phyloP scores from a whole-genome alignment of 768 basidiomycete genomes.

The Saitozyma sp. region DNA sequence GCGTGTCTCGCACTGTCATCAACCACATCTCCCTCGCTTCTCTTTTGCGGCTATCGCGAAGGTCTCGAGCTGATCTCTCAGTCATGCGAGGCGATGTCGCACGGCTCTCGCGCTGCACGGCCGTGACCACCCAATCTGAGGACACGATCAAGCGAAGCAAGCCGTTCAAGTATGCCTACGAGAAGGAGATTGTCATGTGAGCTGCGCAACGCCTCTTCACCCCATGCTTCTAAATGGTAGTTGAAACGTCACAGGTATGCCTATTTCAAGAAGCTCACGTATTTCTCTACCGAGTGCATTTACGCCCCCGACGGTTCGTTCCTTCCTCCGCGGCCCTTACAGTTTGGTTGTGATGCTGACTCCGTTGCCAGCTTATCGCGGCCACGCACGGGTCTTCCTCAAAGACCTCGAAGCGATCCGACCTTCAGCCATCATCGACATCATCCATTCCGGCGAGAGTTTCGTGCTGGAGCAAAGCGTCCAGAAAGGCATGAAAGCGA shows the following conservation, averaged over 20 bases:
- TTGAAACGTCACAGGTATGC: conserved; percentile 71
- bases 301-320: conserved; percentile 78
- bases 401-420: conserved; percentile 94
- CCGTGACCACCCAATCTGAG: conserved; percentile 92
- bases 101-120: conserved; percentile 85
- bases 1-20: conserved; percentile 41
- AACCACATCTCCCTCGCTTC: background rate
- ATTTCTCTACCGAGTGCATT: conserved; percentile 98
- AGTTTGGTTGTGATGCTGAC: background rate
- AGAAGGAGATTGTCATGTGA: conserved; percentile 99
- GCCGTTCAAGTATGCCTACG: conserved; percentile 99
- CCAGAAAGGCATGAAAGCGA: conserved; percentile 76
- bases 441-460: conserved; percentile 92
- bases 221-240: background rate
- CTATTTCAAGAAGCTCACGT: conserved; percentile 98
- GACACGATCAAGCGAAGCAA: conserved; percentile 95
- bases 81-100: conserved; percentile 98
- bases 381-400: conserved; percentile 88
- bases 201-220: conserved; percentile 31
- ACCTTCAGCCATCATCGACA: conserved; percentile 94
- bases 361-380: conserved; percentile 71
- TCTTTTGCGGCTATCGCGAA: background rate
- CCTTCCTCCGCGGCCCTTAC: background rate
- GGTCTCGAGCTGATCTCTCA: conserved; percentile 47
- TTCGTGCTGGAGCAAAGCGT: conserved; percentile 83